phyloP scores from a whole-genome alignment of 2,329 filamentous ascomycete genomes.

The Penicillium palitans region DNA sequence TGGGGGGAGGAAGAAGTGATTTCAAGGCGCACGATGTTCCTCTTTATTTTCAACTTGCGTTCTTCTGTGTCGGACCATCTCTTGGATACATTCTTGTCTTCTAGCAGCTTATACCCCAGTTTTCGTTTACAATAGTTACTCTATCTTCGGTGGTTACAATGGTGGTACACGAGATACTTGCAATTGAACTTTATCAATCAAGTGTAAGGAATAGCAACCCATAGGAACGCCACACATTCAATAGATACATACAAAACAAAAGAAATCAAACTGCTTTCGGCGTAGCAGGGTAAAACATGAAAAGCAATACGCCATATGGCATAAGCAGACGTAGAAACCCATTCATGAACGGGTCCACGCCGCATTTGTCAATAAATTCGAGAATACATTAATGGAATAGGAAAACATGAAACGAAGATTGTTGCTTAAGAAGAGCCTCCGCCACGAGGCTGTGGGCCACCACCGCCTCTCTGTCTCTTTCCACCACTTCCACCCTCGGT shows the following conservation, averaged over 20 bases:
- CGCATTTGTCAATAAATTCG: not conserved
- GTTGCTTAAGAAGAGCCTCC: conserved; percentile 23
- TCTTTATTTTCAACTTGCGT: not conserved
- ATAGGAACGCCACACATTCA: conserved; percentile 20
- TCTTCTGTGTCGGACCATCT: not conserved
- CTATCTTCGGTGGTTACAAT: not conserved
- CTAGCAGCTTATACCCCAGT: conserved; percentile 8
- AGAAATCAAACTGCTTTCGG: conserved; percentile 1
- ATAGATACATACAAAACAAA: conserved; percentile 27
- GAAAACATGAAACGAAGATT: conserved; percentile 12
- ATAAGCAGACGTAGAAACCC: not conserved
- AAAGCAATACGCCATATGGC: not conserved
- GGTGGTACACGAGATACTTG: not conserved
- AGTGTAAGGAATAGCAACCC: not conserved
- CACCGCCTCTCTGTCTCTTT: conserved; percentile 51
- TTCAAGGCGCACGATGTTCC: not conserved
- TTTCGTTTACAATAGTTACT: not conserved
- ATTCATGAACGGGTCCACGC: not conserved
- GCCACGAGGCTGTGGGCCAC: conserved; percentile 36
- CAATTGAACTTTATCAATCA: not conserved
- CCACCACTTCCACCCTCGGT: conserved; percentile 42
- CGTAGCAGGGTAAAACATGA: not conserved
- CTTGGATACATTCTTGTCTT: not conserved
- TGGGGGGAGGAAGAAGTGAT: conserved; percentile 32
- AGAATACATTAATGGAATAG: conserved; percentile 15